phyloP scores from a whole-genome alignment of 2,329 filamentous ascomycete genomes.

The Dactylellina sp. region DNA sequence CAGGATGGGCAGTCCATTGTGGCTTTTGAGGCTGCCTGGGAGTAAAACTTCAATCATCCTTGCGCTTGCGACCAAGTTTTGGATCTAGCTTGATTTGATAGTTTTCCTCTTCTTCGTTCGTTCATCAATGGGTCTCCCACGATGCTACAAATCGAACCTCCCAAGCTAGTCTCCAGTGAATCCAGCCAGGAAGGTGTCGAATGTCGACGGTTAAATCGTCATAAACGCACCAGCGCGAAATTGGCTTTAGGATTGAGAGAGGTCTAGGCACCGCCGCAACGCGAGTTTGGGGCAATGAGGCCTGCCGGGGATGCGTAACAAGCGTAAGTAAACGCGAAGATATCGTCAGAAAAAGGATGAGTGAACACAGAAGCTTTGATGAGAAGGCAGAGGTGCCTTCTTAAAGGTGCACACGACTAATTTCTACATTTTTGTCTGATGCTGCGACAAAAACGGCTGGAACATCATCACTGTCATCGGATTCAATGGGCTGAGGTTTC shows the following conservation, averaged over 20 bases:
- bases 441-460: slow-evolving; percentile 6
- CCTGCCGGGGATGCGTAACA: background rate
- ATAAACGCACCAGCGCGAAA: slow-evolving; percentile 4
- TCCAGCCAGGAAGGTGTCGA: background rate
- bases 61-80: background rate
- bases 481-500: slow-evolving; percentile 19
- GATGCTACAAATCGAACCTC: background rate
- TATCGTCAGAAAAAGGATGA: background rate
- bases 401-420: slow-evolving; percentile 28
- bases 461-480: slow-evolving; percentile 7
- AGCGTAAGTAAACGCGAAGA: slow-evolving; percentile 2
- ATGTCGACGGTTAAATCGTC: slow-evolving; percentile 6
- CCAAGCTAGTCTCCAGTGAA: background rate
- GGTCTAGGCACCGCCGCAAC: slow-evolving; percentile 30
- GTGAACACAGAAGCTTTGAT: slow-evolving; percentile 1
- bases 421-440: slow-evolving; percentile 5
- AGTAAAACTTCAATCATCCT: slow-evolving; percentile 52
- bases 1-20: slow-evolving; percentile 26
- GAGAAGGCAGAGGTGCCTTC: slow-evolving; percentile 23
- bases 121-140: too few species aligned
- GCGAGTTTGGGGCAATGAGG: background rate
- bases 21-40: slow-evolving; percentile 30
- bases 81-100: too few species aligned
- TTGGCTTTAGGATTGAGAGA: slow-evolving; percentile 11
- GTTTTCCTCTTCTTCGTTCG: too few species aligned